Evolutionary conservation across 1,284 basidiomycete genomes (phyloP).

Genomic region (Malassezia arunalokei): DNA sequence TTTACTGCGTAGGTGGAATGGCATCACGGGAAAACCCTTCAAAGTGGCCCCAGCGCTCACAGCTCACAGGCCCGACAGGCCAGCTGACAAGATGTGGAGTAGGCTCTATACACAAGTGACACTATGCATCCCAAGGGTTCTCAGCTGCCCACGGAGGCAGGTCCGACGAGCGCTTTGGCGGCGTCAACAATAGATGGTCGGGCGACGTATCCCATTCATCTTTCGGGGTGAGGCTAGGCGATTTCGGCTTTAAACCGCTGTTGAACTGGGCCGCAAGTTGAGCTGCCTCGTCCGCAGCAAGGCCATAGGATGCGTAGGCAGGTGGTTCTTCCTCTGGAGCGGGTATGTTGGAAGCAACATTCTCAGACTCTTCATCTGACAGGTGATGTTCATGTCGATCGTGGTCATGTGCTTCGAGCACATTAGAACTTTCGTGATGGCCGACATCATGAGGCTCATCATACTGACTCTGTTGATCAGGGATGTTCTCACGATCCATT

Average conservation of each 20-base stretch:
- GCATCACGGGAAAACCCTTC: not conserved
- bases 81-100: not conserved
- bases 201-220: not conserved
- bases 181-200: not conserved
- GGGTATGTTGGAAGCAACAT: no score
- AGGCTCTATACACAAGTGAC: not conserved
- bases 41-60: not conserved
- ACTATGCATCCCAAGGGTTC: constrained; percentile 8
- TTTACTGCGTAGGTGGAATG: not conserved
- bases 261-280: constrained; percentile 3
- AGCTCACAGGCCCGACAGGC: not conserved
- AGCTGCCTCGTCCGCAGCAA: constrained; percentile 6
- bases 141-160: constrained; percentile 5
- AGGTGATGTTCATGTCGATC: no score
- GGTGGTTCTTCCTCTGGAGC: not conserved
- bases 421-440: no score
- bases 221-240: not conserved
- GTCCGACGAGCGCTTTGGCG: not conserved
- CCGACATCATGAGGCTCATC: no score
- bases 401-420: no score
- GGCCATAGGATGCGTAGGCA: constrained; percentile 1
- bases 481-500: no score
- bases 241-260: not conserved
- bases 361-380: no score
- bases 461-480: no score